These are phyloP conservation scores for Lichtheimia ramosa DNA, from an alignment of 371 early-diverging fungal genomes.

Conservation along the genomic window DNA sequence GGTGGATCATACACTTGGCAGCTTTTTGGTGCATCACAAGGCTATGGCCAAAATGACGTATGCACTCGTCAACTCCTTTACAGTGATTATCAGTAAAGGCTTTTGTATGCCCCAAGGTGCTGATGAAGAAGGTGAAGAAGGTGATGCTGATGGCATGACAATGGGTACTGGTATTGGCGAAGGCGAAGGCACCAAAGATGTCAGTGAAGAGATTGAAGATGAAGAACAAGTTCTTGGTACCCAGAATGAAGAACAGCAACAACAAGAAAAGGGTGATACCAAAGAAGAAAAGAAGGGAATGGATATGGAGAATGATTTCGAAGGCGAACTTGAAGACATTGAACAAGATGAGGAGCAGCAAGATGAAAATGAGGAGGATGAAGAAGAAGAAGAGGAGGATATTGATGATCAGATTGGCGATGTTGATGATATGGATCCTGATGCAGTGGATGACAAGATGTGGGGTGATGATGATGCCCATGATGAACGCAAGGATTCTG, in stretches of 20 bases:
- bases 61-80: constrained; percentile 71
- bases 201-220: constrained; percentile 95
- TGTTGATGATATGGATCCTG: constrained; percentile 83
- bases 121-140: constrained; percentile 63
- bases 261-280: constrained; percentile 58
- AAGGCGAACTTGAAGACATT: constrained; percentile 89
- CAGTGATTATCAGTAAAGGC: constrained; percentile 77
- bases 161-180: constrained; percentile 95
- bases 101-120: constrained; percentile 79
- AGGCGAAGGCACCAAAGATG: constrained; percentile 93
- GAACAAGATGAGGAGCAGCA: constrained; percentile 70
- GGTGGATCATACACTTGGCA: constrained; percentile 58
- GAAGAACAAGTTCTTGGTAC: constrained; percentile 93
- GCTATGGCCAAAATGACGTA: constrained; percentile 66
- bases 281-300: constrained; percentile 91
- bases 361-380: constrained; percentile 45
- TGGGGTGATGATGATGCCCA: constrained; percentile 91
- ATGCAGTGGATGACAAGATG: constrained; percentile 95
- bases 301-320: constrained; percentile 96
- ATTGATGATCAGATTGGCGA: constrained; percentile 92
- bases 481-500: constrained; percentile 66
- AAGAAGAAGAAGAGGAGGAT: constrained; percentile 64
- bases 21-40: constrained; percentile 70
- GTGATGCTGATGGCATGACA: constrained; percentile 61
- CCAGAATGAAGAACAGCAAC: constrained; percentile 68